phyloP scores from a whole-genome alignment of 176 grass and related monocot species.

The Raddia guianensis region DNA sequence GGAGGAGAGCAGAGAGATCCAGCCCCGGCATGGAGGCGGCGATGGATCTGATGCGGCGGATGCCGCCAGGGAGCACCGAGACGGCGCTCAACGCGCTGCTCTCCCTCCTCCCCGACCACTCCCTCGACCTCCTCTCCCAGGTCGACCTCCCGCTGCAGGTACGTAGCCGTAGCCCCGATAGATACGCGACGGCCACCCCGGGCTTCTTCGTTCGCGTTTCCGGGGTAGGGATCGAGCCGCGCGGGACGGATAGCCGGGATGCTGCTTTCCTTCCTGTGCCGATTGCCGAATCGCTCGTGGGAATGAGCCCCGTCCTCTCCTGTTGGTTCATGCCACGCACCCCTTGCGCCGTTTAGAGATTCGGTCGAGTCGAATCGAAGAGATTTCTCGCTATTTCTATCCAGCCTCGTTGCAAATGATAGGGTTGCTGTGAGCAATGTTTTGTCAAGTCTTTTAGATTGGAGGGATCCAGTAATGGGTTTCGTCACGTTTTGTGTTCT shows the following conservation, averaged over 20 bases:
- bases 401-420: not conserved
- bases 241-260: too few relatives aligned
- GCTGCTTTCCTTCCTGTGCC: not conserved
- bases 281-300: not conserved
- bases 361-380: conserved; percentile 17
- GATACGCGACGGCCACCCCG: too few relatives aligned
- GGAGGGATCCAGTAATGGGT: not conserved
- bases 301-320: conserved; percentile 3
- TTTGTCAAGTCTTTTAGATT: not conserved
- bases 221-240: not conserved
- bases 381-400: not conserved
- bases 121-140: conserved; percentile 99
- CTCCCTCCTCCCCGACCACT: conserved; percentile 87
- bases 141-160: conserved; percentile 97
- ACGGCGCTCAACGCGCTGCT: conserved; percentile 88
- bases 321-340: not conserved
- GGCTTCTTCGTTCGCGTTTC: not conserved
- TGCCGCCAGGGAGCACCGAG: conserved; percentile 84
- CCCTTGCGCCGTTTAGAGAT: not conserved
- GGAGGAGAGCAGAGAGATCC: not conserved
- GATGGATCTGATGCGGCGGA: conserved; percentile 98
- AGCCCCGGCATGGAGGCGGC: conserved; percentile 74
- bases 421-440: not conserved
- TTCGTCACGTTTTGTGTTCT: not conserved
- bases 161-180: not conserved